Base-by-base conservation (phyloP, 2,329 filamentous ascomycete species). In the Trichoderma semiorbis region DNA sequence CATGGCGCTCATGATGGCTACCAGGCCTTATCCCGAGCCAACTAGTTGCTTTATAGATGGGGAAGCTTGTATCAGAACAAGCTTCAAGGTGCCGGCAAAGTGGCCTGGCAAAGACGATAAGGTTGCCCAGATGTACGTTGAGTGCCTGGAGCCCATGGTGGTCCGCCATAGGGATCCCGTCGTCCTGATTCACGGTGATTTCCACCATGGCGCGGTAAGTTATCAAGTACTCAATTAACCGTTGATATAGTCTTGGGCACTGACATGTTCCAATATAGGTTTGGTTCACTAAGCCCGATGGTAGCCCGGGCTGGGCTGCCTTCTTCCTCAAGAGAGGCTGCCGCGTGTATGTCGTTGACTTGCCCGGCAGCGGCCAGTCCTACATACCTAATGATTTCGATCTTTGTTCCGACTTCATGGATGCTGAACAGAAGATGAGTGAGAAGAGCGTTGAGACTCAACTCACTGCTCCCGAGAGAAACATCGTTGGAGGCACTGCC, bases 271-370 rank as follows among this genome's bases (percentile, higher is more conserved):
- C 30, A n/a, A 28, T 10, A 50, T 63, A 83, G 81, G 76, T 82
- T 62, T 85, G 81, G 80, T 75, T 83, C 16, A 82, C 82, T 47
- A 88, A 85, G 21, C 85, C 86, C 7, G 84, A 87, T 69, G 80
- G 81, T 16, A 75, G 79, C 2, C 78, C 79, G 1, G 85, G 85
- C 10, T 87, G 85, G 85, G 82, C 84, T 0, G 80, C 81, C 0
- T 83, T 78, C 67, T 87, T 87, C 61, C 74, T 85, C 1, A 74
- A 74, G 0, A 74, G 79, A 28, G 84, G 84, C 3, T 83, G 83
- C 63, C 77, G 77, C 2, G 82, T 87, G 11, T 85, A 83, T 72
- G 71, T 86, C 8, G 78, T 83, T 6, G 84, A 87, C 66, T 77
- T 84, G 12, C 81, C 84, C 8, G 78, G 78, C 0, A 79, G 78